phyloP scores from a whole-genome alignment of 805 yeast species.

The Yamadazyma phyllophila region DNA sequence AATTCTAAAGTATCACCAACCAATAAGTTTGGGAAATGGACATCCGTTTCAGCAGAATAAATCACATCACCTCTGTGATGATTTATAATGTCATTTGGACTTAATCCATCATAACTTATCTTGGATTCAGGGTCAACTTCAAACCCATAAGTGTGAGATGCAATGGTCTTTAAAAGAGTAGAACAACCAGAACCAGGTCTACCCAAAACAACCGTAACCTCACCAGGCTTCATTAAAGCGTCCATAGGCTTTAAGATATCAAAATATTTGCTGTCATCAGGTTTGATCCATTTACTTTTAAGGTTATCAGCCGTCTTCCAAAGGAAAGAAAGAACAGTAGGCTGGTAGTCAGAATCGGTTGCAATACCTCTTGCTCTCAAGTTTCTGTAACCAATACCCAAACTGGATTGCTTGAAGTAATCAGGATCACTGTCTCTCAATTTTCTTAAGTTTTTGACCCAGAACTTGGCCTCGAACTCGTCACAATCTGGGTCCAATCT shows the following conservation, averaged over 20 bases:
- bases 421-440: slow-evolving; percentile 51
- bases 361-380: slow-evolving; percentile 59
- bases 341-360: slow-evolving; percentile 61
- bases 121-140: too few species aligned
- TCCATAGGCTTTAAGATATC: slow-evolving; percentile 27
- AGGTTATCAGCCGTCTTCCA: slow-evolving; percentile 17
- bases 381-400: slow-evolving; percentile 55
- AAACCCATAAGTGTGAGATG: slow-evolving; percentile 35
- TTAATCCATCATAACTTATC: too few species aligned
- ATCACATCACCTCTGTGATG: too few species aligned
- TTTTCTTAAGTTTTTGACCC: slow-evolving; percentile 61
- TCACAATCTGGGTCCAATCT: slow-evolving; percentile 54
- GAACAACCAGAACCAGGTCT: slow-evolving; percentile 43
- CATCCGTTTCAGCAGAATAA: too few species aligned
- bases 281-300: slow-evolving; percentile 6
- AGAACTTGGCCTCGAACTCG: slow-evolving; percentile 51
- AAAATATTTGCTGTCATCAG: slow-evolving; percentile 15
- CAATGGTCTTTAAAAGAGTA: slow-evolving; percentile 36
- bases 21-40: too few species aligned
- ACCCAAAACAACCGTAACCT: slow-evolving; percentile 38
- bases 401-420: slow-evolving; percentile 54
- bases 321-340: slow-evolving; percentile 46
- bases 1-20: too few species aligned
- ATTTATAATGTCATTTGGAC: too few species aligned
- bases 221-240: slow-evolving; percentile 42